Evolutionary conservation across 257 asterid genomes (phyloP), one percentile per base, ranked within the genome.

Genomic region (Prunella vulgaris): DNA sequence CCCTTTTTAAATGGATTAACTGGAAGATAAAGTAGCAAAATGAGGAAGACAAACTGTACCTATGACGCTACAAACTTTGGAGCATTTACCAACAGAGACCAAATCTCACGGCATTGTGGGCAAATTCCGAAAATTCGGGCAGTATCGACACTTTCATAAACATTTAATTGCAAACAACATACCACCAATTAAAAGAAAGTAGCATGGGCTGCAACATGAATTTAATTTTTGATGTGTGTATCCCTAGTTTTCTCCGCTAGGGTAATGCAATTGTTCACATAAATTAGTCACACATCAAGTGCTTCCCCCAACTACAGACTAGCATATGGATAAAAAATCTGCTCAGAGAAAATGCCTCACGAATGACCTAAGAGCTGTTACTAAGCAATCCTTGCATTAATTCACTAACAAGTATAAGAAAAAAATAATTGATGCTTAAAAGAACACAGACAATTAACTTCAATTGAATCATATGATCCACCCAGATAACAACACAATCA

Each of bases 191-290:
- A 35, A 53, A 58, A 74, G 44, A 17, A 28, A 28, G 64, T 78
- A 27, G 64, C 72, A 70, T 69, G 60, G 27, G 20, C 68, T 64
- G 60, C 67, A 12, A 44, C 28, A 54, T 25, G 30, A 46, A 67
- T 30, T 60, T 15, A 10, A n/a, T 1, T 14, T 38, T 54, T 28
- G 33, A 66, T 30, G 68, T 27, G 24, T 48, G 63, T 53, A 63
- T 42, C 44, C 68, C 52, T 49, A 42, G 33, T 64, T 59, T 63
- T 58, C 76, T 57, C 74, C 71, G 70, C 70, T 44, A 71, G n/a
- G 40, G 72, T 44, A 3, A 27, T 37, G 38, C 25, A 32, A 64
- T 44, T 27, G 22, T 32, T 66, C 15, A 48, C 62, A 51, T 38
- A 33, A 68, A 51, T 22, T 13, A 35, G 51, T 59, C 63, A 18